Base-by-base conservation (phyloP, 2,329 filamentous ascomycete species). In the Diatrype stigma region DNA sequence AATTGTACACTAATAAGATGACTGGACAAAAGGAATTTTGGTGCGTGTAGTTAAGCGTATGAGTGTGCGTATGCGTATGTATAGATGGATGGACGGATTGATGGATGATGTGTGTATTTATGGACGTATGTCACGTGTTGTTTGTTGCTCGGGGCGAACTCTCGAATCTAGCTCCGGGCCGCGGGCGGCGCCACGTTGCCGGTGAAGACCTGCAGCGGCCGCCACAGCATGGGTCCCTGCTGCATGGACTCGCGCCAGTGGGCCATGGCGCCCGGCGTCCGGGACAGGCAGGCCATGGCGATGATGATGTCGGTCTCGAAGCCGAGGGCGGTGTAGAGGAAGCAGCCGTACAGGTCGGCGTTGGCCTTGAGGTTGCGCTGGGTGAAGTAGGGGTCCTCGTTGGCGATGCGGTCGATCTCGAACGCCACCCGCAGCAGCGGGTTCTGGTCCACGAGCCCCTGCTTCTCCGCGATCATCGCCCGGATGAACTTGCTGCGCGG, bases 341-440 rank as follows among this genome's bases (percentile, higher is more conserved):
- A 74, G 50, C 66, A 66, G 5, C 69, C 70, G 54, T 70, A 74
- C n/a, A 76, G 63, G 50, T 77, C 73, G 2, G 70, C 73, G 53
- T 76, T 76, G 0, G 70, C 68, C 47, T 72, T 70, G 7, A 77
- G 56, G 3, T 65, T 63, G 1, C 71, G 49, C 45, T 60, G 60
- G 2, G 56, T 54, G 40, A 73, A 73, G 49, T 73, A 73, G 6
- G 64, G 55, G 49, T 73, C 69, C 21, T 61, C 50, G 35, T 55
- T 61, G 2, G 69, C 70, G 38, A 68, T 56, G 21, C 64, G 59
- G 49, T 73, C 70, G 45, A 74, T 64, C 44, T 69, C 70, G 45
- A 67, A 49, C 6, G 71, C 70, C 6, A 73, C 61, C n/a, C 57
- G 51, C 12, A 73, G 51, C 12, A 73, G 53, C 0, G 70, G 66